A percentile compares a stretch with the other conserved stretches of the same genome.
phyloP scores from a whole-genome alignment of 2,329 filamentous ascomycete genomes.

The Neonectria hederae region DNA sequence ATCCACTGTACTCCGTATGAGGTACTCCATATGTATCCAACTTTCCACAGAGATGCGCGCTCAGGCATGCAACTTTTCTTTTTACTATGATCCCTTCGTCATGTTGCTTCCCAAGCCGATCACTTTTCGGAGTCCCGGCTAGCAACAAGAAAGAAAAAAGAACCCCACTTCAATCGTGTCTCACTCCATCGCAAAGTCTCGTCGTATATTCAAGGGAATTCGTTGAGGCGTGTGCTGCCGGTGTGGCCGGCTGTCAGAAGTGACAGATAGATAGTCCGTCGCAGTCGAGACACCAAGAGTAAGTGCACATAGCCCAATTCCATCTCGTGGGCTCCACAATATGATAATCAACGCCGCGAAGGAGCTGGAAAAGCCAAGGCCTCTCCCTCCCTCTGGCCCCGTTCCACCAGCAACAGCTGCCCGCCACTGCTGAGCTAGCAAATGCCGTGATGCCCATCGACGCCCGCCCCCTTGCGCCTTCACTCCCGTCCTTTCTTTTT shows the following conservation, averaged over 20 bases:
- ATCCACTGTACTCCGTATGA: slow-evolving; percentile 9
- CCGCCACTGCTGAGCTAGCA: slow-evolving; percentile 15
- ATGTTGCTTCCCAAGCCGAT: slow-evolving; percentile 14
- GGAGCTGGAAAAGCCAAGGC: not conserved
- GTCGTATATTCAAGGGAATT: slow-evolving; percentile 11
- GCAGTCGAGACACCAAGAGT: slow-evolving; percentile 10
- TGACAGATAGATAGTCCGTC: slow-evolving; percentile 17
- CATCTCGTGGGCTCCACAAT: slow-evolving; percentile 5
- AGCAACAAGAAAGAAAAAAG: not conserved
- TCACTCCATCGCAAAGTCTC: slow-evolving; percentile 8
- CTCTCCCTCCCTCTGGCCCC: not conserved
- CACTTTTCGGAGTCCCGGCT: slow-evolving; percentile 1
- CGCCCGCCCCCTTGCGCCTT: slow-evolving; percentile 11
- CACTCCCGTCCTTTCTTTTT: slow-evolving; percentile 15
- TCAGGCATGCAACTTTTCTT: slow-evolving; percentile 28
- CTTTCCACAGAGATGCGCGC: slow-evolving; percentile 2
- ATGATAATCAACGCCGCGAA: not conserved
- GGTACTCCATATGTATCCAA: no score
- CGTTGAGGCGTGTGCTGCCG: slow-evolving; percentile 8
- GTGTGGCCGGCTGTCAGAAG: slow-evolving; percentile 12
- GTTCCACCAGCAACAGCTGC: slow-evolving; percentile 5
- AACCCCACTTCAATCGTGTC: slow-evolving; percentile 8
- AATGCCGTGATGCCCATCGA: slow-evolving; percentile 4
- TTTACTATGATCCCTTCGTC: slow-evolving; percentile 21
- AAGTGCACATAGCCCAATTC: not conserved